These are phyloP conservation scores for Rhynchosporium agropyri DNA, from an alignment of 2,329 filamentous ascomycete species.

Conservation along the genomic window DNA sequence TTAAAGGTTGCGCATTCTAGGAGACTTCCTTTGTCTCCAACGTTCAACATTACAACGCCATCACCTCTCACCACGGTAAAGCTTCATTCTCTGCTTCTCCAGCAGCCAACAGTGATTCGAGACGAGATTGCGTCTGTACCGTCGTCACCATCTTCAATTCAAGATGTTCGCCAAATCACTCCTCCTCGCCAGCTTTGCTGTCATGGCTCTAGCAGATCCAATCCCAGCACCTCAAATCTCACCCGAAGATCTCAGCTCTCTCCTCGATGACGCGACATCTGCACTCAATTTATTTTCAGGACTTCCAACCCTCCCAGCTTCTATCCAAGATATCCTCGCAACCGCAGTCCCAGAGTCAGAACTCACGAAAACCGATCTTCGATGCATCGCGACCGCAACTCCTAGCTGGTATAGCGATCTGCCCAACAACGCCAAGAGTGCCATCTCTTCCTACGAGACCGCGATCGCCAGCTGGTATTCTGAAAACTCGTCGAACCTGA, in stretches of 20 bases:
- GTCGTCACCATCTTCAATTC: neutral
- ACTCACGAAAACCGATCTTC: conserved; percentile 10
- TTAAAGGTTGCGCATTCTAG: conserved; percentile 5
- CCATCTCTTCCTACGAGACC: conserved; percentile 25
- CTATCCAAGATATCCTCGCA: conserved; percentile 22
- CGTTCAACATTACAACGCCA: neutral
- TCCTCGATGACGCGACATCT: conserved; percentile 18
- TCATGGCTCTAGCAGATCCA: conserved; percentile 19
- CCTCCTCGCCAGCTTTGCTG: conserved; percentile 22
- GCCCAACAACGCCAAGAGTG: conserved; percentile 24
- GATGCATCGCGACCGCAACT: conserved; percentile 15
- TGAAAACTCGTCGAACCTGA: conserved; percentile 9
- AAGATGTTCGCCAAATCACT: conserved; percentile 25
- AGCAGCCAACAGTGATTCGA: neutral
- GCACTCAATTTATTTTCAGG: conserved; percentile 16
- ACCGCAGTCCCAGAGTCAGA: conserved; percentile 24
- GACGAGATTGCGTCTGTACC: neutral
- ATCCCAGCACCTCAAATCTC: conserved; percentile 21
- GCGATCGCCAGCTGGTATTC: conserved; percentile 24
- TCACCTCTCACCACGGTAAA: neutral
- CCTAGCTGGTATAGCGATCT: conserved; percentile 25
- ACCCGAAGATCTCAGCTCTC: conserved; percentile 15
- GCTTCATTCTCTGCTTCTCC: neutral
- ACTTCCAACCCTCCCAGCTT: conserved; percentile 26
- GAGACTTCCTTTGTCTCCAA: neutral